These are phyloP conservation scores for Microsporum canis DNA, from an alignment of 2,329 filamentous ascomycete genomes.

Conservation along the genomic window DNA sequence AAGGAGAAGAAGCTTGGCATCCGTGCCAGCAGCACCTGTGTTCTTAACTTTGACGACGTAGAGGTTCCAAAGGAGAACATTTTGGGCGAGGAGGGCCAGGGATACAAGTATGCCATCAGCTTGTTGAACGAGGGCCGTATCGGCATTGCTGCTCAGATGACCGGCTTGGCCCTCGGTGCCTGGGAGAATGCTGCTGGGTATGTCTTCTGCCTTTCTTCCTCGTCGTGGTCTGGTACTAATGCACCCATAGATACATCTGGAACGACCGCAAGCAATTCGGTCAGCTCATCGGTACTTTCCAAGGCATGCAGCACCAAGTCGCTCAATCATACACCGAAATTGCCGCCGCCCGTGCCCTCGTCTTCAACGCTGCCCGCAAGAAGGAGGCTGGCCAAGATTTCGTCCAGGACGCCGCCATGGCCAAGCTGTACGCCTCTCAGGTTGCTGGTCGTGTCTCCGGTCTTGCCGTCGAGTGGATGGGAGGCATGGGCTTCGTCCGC, in stretches of 20 bases:
- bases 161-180: slow-evolving; percentile 81
- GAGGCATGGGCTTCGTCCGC: slow-evolving; percentile 95
- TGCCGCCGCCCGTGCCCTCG: slow-evolving; percentile 74
- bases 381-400: slow-evolving; percentile 97
- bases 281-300: slow-evolving; percentile 85
- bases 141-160: slow-evolving; percentile 94
- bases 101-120: slow-evolving; percentile 95
- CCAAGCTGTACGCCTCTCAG: slow-evolving; percentile 88
- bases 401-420: slow-evolving; percentile 93
- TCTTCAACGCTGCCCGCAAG: slow-evolving; percentile 93
- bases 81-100: slow-evolving; percentile 76
- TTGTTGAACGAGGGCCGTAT: slow-evolving; percentile 94
- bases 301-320: slow-evolving; percentile 98
- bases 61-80: slow-evolving; percentile 79
- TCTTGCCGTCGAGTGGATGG: slow-evolving; percentile 95
- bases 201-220: slow-evolving; percentile 19
- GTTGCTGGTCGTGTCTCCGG: slow-evolving; percentile 79
- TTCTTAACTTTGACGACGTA: slow-evolving; percentile 95
- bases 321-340: slow-evolving; percentile 95
- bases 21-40: slow-evolving; percentile 88
- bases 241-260: slow-evolving; percentile 65
- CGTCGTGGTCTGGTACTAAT: background rate
- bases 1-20: slow-evolving; percentile 99
- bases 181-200: slow-evolving; percentile 85
- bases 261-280: slow-evolving; percentile 98